Conservation (phyloP, 2,329 filamentous ascomycete species). For the Microcera coccophila region DNA sequence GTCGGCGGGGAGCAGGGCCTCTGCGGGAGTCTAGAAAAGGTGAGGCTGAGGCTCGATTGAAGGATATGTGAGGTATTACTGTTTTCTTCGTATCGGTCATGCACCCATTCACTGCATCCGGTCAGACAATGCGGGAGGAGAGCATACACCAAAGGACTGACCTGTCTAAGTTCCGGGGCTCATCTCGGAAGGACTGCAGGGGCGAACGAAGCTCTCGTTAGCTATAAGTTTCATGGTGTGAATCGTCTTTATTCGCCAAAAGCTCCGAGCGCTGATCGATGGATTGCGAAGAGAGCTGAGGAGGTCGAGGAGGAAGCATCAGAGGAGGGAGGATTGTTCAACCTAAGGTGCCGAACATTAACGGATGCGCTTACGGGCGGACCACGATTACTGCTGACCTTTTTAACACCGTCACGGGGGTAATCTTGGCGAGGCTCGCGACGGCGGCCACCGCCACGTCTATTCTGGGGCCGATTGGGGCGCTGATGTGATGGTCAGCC, state of each 20-base stretch:
- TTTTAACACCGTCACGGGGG: constrained; percentile 84
- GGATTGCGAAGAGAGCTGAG: constrained; percentile 29
- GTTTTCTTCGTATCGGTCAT: constrained; percentile 81
- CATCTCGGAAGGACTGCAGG: constrained; percentile 59
- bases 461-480: constrained; percentile 34
- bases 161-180: constrained; percentile 67
- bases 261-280: constrained; percentile 29
- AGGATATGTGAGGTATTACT: constrained; percentile 39
- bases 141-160: constrained; percentile 35
- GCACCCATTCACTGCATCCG: constrained; percentile 78
- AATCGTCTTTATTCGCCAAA: constrained; percentile 30
- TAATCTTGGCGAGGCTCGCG: constrained; percentile 42
- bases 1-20: constrained; percentile 40
- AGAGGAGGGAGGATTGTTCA: constrained; percentile 32
- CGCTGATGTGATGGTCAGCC: constrained; percentile 22
- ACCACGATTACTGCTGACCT: constrained; percentile 55
- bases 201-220: constrained; percentile 35
- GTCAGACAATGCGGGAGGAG: not conserved
- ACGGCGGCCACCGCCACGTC: constrained; percentile 28
- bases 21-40: constrained; percentile 36
- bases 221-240: constrained; percentile 36
- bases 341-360: constrained; percentile 28
- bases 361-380: constrained; percentile 9
- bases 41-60: constrained; percentile 18
- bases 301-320: constrained; percentile 26